Base-by-base conservation (phyloP, 192 early-diverging fungal species). In the Dissophora globulifera region DNA sequence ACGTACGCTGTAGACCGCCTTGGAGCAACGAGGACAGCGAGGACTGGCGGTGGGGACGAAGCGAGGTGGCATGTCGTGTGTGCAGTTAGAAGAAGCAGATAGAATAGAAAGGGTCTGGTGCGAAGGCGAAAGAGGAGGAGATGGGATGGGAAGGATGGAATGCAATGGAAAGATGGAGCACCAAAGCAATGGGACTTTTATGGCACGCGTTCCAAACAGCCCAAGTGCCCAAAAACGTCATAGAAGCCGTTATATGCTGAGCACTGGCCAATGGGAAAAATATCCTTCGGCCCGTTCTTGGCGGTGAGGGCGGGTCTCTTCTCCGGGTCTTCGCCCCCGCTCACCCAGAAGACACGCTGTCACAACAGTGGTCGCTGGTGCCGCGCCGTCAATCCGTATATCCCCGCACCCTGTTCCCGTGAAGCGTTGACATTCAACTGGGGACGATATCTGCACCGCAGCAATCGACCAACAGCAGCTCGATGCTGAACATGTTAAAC, bases 1-100 rank as follows among this genome's bases (percentile, higher is more conserved):
- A 71, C 82, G 58, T 25, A 84, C 85, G 67, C 82, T 84, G 29
- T 87, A 87, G 1, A 87, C 85, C 42, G 78, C 59, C 45, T 83
- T 86, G 29, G 81, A 35, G 50, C 84, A 86, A 26, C 84, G 80
- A 23, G 84, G 82, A 47, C 84, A 86, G 47, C 64, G 42, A 33
- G 84, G 84, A 15, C 57, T 59, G 2, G 58, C 16, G 35, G 82
- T 58, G 33, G 78, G 66, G 51, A 81, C 82, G 42, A 81, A 85
- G 29, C 80, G 74, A 55, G 82, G 78, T 66, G 79, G 76, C 82
- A 84, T 84, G n/a, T n/a, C n/a, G n/a, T n/a, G n/a, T n/a, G n/a
- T n/a, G n/a, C n/a, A n/a, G n/a, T n/a, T n/a, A n/a, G n/a, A n/a
- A n/a, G n/a, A n/a, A n/a, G n/a, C n/a, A n/a, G n/a, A n/a, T n/a